Base-by-base conservation (phyloP, 1,284 basidiomycete genomes). In the Ganoderma lucidum region DNA sequence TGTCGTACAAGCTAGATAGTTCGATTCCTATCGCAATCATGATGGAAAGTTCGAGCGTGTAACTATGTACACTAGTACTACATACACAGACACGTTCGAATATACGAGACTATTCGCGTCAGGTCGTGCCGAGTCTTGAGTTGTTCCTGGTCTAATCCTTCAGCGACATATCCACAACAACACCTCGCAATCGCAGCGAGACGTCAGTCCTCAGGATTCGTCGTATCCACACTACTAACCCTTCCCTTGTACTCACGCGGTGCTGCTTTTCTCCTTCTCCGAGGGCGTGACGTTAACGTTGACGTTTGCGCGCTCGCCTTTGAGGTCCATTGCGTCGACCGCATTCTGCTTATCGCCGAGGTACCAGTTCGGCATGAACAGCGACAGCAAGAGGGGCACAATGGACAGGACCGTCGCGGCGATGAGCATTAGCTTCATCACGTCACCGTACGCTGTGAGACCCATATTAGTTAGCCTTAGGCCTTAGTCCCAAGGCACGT, bases 341-440 rank as follows among this genome's bases (percentile, higher is more conserved):
- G 76, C 77, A 70, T 78, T 78, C 69, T 78, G 77, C 28, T 60
- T 69, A 69, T 78, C 75, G 59, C 78, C 78, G 67, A 79, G 75
- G 72, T 74, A 75, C 68, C 70, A 79, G 70, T 79, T 68, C 45
- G 77, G 78, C 75, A 78, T 77, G 66, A 73, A 66, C 64, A 79
- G 70, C 62, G 78, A 64, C 55, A 76, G 70, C 6, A 75, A 39
- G 68, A 80, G 72, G 45, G 78, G 78, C 39, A 77, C 61, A 64
- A 78, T 71, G 28, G 75, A 72, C 59, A 81, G 65, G 45, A 73
- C 75, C 30, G 80, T 80, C 19, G 79, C 80, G 2, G 72, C 82
- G 69, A 89, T 84, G 41, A 85, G 80, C 78, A 89, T 83, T 12
- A 83, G 77, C 71, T 84, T 83, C 88, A 89, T 90, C 41, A 85